phyloP scores from a whole-genome alignment of 176 grass and related monocot genomes.

The Aegilops speltoides region DNA sequence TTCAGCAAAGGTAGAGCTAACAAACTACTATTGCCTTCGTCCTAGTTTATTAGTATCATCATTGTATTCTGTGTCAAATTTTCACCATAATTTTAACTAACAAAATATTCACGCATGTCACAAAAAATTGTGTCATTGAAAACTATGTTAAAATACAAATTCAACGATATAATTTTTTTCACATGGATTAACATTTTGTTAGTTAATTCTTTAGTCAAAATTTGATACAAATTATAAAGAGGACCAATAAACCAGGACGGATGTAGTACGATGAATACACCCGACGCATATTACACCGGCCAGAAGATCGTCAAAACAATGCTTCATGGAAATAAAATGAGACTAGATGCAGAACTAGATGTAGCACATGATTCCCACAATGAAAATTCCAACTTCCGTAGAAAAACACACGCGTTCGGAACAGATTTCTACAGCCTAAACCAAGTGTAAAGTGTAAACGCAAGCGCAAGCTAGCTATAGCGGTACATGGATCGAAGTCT shows the following conservation, averaged over 20 bases:
- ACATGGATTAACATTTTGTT: too few relatives aligned
- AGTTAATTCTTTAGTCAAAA: too few relatives aligned
- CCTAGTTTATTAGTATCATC: too few relatives aligned
- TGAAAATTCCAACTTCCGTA: neutral
- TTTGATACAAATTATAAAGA: too few relatives aligned
- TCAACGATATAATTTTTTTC: too few relatives aligned
- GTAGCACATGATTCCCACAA: neutral
- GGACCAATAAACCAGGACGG: too few relatives aligned
- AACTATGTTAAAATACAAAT: too few relatives aligned
- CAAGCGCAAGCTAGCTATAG: neutral
- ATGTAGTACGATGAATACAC: neutral
- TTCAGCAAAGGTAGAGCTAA: neutral
- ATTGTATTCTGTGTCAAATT: too few relatives aligned
- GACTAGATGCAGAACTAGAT: neutral
- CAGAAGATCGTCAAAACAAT: neutral
- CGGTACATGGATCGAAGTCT: neutral
- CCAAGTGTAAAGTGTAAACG: neutral
- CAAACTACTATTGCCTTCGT: too few relatives aligned
- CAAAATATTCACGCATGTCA: too few relatives aligned
- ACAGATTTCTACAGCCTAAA: neutral
- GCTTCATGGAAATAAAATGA: neutral
- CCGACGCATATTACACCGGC: neutral
- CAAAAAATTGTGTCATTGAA: too few relatives aligned
- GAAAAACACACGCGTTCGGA: neutral
- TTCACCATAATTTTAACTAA: too few relatives aligned